phyloP scores from a whole-genome alignment of 768 basidiomycete species.

The Clavulina sp. region DNA sequence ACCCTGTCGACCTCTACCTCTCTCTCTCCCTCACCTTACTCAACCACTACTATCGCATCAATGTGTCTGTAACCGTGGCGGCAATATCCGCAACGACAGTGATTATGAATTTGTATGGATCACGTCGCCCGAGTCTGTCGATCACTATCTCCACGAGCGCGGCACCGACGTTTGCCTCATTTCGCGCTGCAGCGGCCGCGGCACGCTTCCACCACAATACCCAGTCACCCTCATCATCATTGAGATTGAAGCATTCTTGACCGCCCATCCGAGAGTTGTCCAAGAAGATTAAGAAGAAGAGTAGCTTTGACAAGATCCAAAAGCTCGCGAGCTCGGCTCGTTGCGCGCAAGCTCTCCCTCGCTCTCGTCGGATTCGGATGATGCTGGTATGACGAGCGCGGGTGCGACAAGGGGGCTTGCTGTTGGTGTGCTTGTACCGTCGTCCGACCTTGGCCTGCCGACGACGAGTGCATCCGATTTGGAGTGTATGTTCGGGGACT shows the following conservation, averaged over 20 bases:
- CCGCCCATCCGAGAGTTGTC: no score
- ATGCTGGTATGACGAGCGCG: not conserved
- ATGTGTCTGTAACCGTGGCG: no score
- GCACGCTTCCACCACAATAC: conserved; percentile 32
- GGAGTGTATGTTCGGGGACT: conserved; percentile 23
- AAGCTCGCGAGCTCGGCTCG: no score
- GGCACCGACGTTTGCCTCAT: no score
- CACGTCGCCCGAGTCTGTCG: conserved; percentile 24
- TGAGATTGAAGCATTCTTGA: no score
- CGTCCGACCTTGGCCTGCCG: conserved; percentile 2
- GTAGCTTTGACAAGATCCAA: no score
- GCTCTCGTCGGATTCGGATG: not conserved
- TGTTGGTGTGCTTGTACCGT: not conserved
- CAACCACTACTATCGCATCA: no score
- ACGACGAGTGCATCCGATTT: conserved; percentile 21
- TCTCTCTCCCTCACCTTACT: not conserved
- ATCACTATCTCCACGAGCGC: conserved; percentile 18
- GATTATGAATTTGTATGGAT: not conserved
- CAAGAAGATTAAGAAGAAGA: no score
- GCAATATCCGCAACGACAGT: not conserved
- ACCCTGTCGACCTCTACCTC: not conserved
- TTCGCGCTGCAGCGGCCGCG: no score
- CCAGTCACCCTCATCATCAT: conserved; percentile 32
- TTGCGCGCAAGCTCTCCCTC: no score
- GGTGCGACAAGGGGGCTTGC: not conserved